These are phyloP conservation scores for Lactarius indigo DNA, from an alignment of 768 basidiomycete genomes.

Conservation along the genomic window DNA sequence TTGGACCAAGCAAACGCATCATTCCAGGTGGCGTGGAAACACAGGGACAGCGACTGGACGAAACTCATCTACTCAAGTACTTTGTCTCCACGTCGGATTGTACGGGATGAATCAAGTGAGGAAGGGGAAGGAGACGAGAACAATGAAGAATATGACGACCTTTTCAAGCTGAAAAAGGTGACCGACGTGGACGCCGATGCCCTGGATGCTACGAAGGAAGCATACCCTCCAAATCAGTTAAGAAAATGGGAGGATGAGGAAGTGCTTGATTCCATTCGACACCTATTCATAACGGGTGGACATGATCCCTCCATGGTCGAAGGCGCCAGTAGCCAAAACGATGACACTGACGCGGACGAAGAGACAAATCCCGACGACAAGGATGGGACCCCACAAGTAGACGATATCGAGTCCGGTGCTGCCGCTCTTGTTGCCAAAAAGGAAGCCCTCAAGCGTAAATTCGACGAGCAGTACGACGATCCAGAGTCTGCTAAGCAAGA, in stretches of 20 bases:
- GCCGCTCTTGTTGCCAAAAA: conserved; percentile 78
- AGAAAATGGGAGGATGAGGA: conserved; percentile 83
- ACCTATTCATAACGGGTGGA: conserved; percentile 85
- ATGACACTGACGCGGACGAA: conserved; percentile 41
- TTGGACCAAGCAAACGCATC: conserved; percentile 45
- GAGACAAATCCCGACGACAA: conserved; percentile 35
- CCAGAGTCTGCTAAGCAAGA: conserved; percentile 73
- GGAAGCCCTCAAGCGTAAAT: conserved; percentile 87
- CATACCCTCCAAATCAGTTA: conserved; percentile 46
- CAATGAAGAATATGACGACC: conserved; percentile 69
- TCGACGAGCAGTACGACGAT: conserved; percentile 96
- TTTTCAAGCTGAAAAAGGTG: conserved; percentile 49
- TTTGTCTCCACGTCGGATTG: conserved; percentile 66
- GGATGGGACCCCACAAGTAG: conserved; percentile 16
- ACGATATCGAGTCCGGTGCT: conserved; percentile 39
- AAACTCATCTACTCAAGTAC: conserved; percentile 75
- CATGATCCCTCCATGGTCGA: conserved; percentile 30
- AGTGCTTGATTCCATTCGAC: conserved; percentile 79
- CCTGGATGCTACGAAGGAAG: conserved; percentile 69
- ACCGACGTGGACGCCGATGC: conserved; percentile 41
- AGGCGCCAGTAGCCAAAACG: conserved; percentile 31
- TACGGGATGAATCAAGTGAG: conserved; percentile 38
- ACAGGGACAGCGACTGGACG: conserved; percentile 69
- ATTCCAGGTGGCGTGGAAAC: conserved; percentile 38
- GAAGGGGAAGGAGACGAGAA: conserved; percentile 30